Conservation (phyloP, 2,329 filamentous ascomycete genomes). For the Sporothrix dimorphospora region DNA sequence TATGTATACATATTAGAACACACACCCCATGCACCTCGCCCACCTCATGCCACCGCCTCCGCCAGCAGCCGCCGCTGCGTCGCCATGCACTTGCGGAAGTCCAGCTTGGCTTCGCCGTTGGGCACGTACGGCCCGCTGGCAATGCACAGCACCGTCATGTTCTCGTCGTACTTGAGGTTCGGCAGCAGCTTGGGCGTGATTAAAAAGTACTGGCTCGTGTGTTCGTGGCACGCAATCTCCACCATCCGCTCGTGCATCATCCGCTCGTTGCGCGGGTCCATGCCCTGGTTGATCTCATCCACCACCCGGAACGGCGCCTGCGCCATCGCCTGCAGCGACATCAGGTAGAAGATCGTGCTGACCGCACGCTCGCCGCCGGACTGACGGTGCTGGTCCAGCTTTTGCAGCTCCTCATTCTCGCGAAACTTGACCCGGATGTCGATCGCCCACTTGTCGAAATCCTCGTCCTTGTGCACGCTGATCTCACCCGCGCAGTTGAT, state of each 20-base stretch:
- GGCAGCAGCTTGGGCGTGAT: conserved; percentile 95
- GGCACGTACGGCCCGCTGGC: conserved; percentile 81
- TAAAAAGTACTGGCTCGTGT: conserved; percentile 87
- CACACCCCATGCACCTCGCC: background rate
- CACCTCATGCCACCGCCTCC: background rate
- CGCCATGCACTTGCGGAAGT: conserved; percentile 44
- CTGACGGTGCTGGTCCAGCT: conserved; percentile 89
- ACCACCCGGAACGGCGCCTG: conserved; percentile 96
- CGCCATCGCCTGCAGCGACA: conserved; percentile 93
- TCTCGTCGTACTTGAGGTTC: conserved; percentile 80
- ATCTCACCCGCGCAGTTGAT: conserved; percentile 96
- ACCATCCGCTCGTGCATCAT: conserved; percentile 99
- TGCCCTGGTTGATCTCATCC: conserved; percentile 99
- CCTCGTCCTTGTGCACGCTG: conserved; percentile 81
- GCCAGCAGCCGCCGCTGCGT: conserved; percentile 31
- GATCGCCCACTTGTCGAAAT: conserved; percentile 93
- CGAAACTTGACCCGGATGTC: conserved; percentile 95
- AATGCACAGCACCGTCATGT: conserved; percentile 94
- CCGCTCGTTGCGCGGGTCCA: conserved; percentile 97
- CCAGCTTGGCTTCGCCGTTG: conserved; percentile 53
- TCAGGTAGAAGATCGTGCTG: conserved; percentile 97
- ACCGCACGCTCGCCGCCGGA: conserved; percentile 96
- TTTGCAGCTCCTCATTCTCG: conserved; percentile 78
- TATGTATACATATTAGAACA: background rate
- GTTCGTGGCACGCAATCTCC: conserved; percentile 87